These are phyloP conservation scores for Starmera caribaea DNA, from an alignment of 805 yeast species.

Conservation along the genomic window DNA sequence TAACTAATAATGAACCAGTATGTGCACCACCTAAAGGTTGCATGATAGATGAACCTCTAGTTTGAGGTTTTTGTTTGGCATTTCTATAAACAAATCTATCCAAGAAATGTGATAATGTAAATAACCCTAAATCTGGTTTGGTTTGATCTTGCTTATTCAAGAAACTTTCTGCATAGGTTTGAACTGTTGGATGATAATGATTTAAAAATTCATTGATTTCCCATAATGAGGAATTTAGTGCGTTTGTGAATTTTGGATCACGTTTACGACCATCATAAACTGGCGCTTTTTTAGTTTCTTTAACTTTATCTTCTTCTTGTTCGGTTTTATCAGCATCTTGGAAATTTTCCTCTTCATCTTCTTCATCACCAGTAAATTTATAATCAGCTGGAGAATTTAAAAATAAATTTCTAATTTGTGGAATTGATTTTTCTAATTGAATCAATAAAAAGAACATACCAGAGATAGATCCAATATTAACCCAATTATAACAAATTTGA, in stretches of 20 bases:
- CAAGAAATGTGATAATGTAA: slow-evolving; percentile 80
- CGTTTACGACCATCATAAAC: slow-evolving; percentile 78
- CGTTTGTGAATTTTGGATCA: slow-evolving; percentile 90
- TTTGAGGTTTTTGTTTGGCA: slow-evolving; percentile 63
- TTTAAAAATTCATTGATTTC: slow-evolving; percentile 63
- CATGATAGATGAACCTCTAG: slow-evolving; percentile 92
- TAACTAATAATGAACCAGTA: slow-evolving; percentile 59
- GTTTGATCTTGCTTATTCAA: slow-evolving; percentile 33
- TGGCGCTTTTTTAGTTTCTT: slow-evolving; percentile 6
- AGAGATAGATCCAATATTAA: slow-evolving; percentile 77
- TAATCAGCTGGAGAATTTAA: slow-evolving; percentile 43
- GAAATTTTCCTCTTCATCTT: slow-evolving; percentile 28
- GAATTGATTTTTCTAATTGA: slow-evolving; percentile 54
- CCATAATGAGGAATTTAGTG: slow-evolving; percentile 77
- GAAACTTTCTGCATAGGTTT: slow-evolving; percentile 64
- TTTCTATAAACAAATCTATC: slow-evolving; percentile 93
- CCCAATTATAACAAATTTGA: slow-evolving; percentile 80
- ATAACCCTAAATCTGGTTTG: slow-evolving; percentile 88
- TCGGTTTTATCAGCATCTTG: slow-evolving; percentile 22
- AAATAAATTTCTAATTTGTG: slow-evolving; percentile 58
- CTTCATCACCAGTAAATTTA: slow-evolving; percentile 38
- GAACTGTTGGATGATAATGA: slow-evolving; percentile 91
- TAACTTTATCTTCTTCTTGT: slow-evolving; percentile 13
- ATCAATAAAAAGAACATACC: slow-evolving; percentile 72
- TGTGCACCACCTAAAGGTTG: slow-evolving; percentile 90